Conservation (phyloP, 306 rosid genomes). For the Parietaria judaica region DNA sequence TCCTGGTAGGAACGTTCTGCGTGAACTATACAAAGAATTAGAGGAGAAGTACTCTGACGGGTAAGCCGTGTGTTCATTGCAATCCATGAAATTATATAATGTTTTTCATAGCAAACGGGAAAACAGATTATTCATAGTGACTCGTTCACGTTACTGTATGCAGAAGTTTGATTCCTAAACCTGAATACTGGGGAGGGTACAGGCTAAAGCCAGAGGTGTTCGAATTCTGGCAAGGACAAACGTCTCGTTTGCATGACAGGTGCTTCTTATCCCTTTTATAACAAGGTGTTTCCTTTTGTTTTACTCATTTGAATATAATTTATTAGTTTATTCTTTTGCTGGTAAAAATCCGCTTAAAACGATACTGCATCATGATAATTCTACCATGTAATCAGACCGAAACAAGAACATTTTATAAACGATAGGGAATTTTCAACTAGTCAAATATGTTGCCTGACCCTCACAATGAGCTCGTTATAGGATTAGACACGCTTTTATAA, state of each 20-base stretch:
- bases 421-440: no score
- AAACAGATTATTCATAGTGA: background rate
- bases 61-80: constrained; percentile 33
- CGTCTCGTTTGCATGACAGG: constrained; percentile 98
- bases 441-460: no score
- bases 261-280: constrained; percentile 58
- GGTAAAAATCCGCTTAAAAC: no score
- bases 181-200: constrained; percentile 95
- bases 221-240: constrained; percentile 98
- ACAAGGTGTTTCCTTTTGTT: constrained; percentile 31
- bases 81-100: background rate
- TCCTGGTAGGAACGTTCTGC: constrained; percentile 76
- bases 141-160: constrained; percentile 8
- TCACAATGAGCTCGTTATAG: no score
- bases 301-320: constrained; percentile 12
- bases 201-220: constrained; percentile 69
- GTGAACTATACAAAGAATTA: constrained; percentile 55
- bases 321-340: background rate
- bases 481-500: no score
- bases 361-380: no score
- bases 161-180: constrained; percentile 86
- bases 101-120: no score
- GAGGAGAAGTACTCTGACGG: constrained; percentile 73
- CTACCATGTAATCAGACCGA: no score
- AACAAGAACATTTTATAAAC: no score